Evolutionary conservation across 805 yeast species (phyloP).

Genomic region (Candida ficus): DNA sequence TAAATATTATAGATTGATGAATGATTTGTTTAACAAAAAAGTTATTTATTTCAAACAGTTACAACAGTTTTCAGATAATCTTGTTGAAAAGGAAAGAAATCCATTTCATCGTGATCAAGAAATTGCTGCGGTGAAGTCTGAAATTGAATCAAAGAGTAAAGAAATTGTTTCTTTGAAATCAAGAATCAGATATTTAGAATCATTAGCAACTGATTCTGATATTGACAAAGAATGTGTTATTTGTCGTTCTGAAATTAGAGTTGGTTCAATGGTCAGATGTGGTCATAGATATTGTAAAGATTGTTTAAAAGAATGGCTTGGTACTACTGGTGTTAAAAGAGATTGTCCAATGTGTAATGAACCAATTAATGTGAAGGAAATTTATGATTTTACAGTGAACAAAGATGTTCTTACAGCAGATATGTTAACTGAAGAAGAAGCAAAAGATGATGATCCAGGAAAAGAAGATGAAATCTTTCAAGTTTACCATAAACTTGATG

Average conservation of each 20-base stretch:
- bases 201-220: slow-evolving; percentile 27
- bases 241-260: slow-evolving; percentile 63
- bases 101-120: too few species aligned
- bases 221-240: slow-evolving; percentile 56
- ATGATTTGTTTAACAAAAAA: slow-evolving; percentile 71
- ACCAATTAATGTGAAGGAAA: slow-evolving; percentile 40
- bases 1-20: slow-evolving; percentile 46
- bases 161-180: slow-evolving; percentile 27
- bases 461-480: slow-evolving; percentile 12
- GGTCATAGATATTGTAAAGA: slow-evolving; percentile 88
- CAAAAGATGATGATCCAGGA: slow-evolving; percentile 2
- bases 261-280: slow-evolving; percentile 82
- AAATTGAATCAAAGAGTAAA: slow-evolving; percentile 8
- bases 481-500: slow-evolving; percentile 33
- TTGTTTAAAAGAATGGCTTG: slow-evolving; percentile 75
- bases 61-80: slow-evolving; percentile 82
- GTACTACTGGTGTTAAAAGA: slow-evolving; percentile 28
- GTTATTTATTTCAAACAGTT: slow-evolving; percentile 78
- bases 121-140: too few species aligned
- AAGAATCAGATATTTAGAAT: slow-evolving; percentile 44
- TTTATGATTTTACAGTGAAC: slow-evolving; percentile 66
- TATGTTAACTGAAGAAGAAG: slow-evolving; percentile 29
- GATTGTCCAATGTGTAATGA: slow-evolving; percentile 83
- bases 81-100: slow-evolving; percentile 36
- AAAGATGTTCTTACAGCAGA: slow-evolving; percentile 47